phyloP scores from a whole-genome alignment of 805 yeast species.

The Osmozyma mogii region DNA sequence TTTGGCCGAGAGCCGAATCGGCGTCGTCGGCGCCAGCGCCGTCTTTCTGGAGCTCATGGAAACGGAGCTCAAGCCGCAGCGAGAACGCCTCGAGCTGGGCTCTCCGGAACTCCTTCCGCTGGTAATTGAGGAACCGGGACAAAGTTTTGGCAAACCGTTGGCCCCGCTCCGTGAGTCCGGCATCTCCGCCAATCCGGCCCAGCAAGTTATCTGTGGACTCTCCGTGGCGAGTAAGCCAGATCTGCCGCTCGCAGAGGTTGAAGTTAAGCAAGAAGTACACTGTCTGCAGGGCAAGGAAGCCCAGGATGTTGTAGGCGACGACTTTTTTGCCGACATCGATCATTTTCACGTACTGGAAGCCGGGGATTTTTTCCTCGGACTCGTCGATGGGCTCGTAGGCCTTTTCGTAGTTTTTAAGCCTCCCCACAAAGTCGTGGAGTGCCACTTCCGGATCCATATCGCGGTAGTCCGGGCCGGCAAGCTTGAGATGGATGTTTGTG shows the following conservation, averaged over 20 bases:
- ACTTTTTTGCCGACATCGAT: slow-evolving; percentile 93
- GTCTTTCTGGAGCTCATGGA: slow-evolving; percentile 22
- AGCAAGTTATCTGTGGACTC: slow-evolving; percentile 78
- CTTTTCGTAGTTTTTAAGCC: slow-evolving; percentile 75
- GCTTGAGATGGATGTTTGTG: slow-evolving; percentile 73
- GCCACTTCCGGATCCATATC: slow-evolving; percentile 80
- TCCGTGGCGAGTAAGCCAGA: slow-evolving; percentile 94
- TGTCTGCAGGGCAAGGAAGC: slow-evolving; percentile 85
- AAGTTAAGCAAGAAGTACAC: slow-evolving; percentile 78
- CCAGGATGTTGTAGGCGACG: slow-evolving; percentile 82
- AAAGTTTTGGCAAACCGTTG: slow-evolving; percentile 63
- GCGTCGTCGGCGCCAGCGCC: slow-evolving; percentile 10
- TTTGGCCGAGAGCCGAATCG: slow-evolving; percentile 14
- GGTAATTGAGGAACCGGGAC: slow-evolving; percentile 63
- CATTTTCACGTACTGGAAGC: slow-evolving; percentile 86
- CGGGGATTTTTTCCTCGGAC: slow-evolving; percentile 54
- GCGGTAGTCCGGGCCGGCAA: slow-evolving; percentile 88
- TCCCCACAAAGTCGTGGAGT: slow-evolving; percentile 68
- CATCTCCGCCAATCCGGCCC: slow-evolving; percentile 91
- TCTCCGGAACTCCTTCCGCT: slow-evolving; percentile 60
- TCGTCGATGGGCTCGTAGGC: slow-evolving; percentile 91
- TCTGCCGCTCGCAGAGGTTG: slow-evolving; percentile 81
- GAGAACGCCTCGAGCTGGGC: slow-evolving; percentile 50
- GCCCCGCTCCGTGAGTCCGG: slow-evolving; percentile 75
- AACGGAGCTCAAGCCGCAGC: slow-evolving; percentile 36